Base-by-base conservation (phyloP, 2,329 filamentous ascomycete species). In the Apiospora marii region DNA sequence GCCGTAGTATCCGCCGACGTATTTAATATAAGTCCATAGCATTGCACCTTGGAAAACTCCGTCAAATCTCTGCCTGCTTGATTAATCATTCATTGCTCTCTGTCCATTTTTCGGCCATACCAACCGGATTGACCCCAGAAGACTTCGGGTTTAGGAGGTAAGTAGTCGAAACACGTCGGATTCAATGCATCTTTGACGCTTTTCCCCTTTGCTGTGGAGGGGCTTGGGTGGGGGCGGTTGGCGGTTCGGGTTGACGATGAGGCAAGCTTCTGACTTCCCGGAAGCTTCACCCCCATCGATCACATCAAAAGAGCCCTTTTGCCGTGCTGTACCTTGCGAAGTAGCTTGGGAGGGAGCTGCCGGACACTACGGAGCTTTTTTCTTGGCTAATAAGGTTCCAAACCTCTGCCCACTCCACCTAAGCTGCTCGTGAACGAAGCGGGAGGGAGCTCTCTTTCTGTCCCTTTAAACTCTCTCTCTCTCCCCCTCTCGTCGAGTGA, bases 141-240 rank as follows among this genome's bases (percentile, higher is more conserved):
- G 27, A 37, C 53, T 22, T 61, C 53, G 53, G 53, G 30, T 37
- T 37, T 61, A 61, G 53, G 53, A 61, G 53, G 53, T 61, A 61
- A 61, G 53, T 61, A 61, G 53, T 61, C n/a, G 53, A 61, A 61
- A 61, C 53, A 34, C 8, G 53, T 61, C 30, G 53, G 53, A 22
- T 19, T 61, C 53, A 61, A 61, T 61, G 53, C 53, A 22, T 37
- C 30, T 61, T 61, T 61, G 51, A 27, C 51, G 3, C 13, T 34
- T 58, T 14, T 34, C 51, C 27, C 16, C 51, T 13, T 58, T 58
- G 16, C 4, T 19, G 14, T 58, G 51, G 51, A 58, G 51, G 51
- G 51, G 51, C 22, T 30, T 58, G 53, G 53, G 30, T 61, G 53
- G 53, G 53, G 53, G 12, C 27, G 27, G 27, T 30, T 19, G 44